Evolutionary conservation across 345 rosid genomes (phyloP).

Genomic region (Pistacia vera): DNA sequence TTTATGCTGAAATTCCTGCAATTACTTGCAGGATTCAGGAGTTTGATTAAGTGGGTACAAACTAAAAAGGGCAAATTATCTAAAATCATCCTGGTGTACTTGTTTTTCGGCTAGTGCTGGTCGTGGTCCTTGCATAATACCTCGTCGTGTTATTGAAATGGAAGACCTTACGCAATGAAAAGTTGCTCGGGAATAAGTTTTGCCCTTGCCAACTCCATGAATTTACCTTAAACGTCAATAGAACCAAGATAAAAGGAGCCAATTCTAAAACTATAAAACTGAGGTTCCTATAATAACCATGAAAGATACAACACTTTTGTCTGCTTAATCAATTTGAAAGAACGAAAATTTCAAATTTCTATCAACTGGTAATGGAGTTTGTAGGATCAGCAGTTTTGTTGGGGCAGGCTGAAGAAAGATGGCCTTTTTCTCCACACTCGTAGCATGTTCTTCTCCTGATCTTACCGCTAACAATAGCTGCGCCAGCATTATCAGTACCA

Average conservation of each 20-base stretch:
- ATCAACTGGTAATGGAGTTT: constrained; percentile 16
- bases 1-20: too few relatives aligned
- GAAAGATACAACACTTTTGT: neutral
- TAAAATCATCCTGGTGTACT: too few relatives aligned
- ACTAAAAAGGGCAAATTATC: too few relatives aligned
- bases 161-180: neutral
- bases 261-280: neutral
- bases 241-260: neutral
- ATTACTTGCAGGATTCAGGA: too few relatives aligned
- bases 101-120: neutral
- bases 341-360: neutral
- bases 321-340: neutral
- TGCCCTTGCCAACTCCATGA: neutral
- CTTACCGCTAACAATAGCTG: constrained; percentile 51
- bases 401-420: constrained; percentile 77
- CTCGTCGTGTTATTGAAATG: neutral
- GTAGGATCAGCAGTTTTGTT: constrained; percentile 38
- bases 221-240: neutral
- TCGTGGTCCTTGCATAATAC: neutral
- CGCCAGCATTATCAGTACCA: constrained; percentile 16
- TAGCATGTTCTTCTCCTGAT: constrained; percentile 75
- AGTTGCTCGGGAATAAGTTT: neutral
- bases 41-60: too few relatives aligned
- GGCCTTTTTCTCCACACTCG: constrained; percentile 81
- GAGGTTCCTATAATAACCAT: neutral